Evolutionary conservation across 2,329 filamentous ascomycete genomes (phyloP).

Genomic region (Pseudocercospora pini-densiflorae): DNA sequence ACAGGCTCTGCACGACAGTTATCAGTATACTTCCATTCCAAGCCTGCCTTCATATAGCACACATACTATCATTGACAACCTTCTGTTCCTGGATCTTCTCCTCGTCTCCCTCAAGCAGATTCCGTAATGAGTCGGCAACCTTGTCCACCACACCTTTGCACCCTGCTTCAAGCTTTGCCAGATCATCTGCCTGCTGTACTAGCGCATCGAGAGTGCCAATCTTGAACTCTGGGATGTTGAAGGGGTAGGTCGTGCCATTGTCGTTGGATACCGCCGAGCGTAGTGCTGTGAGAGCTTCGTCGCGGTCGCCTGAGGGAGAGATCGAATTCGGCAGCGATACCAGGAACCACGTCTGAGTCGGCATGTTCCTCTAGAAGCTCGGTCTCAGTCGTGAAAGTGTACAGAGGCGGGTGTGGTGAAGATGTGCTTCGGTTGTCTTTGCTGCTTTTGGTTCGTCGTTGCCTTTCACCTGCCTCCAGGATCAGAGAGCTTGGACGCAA

Average conservation of each 20-base stretch:
- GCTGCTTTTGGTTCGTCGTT: neutral
- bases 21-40: neutral
- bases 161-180: constrained; percentile 80
- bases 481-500: neutral
- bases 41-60: neutral
- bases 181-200: constrained; percentile 94
- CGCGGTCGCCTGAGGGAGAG: constrained; percentile 76
- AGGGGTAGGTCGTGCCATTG: constrained; percentile 75
- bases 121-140: constrained; percentile 82
- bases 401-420: neutral
- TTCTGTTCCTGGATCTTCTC: constrained; percentile 84
- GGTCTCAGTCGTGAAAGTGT: neutral
- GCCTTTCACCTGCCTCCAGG: neutral
- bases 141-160: constrained; percentile 86
- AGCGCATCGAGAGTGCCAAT: constrained; percentile 95
- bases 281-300: constrained; percentile 80
- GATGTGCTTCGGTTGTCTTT: neutral
- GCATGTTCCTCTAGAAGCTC: constrained; percentile 28
- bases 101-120: constrained; percentile 82
- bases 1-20: constrained; percentile 72
- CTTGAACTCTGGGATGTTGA: constrained; percentile 92
- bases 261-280: constrained; percentile 73
- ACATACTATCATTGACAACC: constrained; percentile 89
- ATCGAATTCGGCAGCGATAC: constrained; percentile 89
- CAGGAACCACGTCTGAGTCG: constrained; percentile 72